A percentile compares a stretch with the other conserved stretches of the same genome.
Conservation (phyloP, 2,329 filamentous ascomycete species). For the Diaporthe batatas region DNA sequence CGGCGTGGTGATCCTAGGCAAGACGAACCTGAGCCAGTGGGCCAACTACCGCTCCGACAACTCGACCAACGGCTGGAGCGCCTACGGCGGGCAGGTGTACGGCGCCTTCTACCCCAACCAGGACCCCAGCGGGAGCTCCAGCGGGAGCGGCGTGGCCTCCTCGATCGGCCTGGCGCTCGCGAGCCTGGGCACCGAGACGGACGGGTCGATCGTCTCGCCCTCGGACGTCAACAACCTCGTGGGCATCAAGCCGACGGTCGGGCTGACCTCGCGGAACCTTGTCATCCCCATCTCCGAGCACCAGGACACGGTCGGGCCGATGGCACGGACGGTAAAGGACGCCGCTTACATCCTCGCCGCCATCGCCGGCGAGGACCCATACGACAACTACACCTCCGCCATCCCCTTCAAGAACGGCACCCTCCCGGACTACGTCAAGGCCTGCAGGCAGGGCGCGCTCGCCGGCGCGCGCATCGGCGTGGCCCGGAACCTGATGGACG, state of each 20-base stretch:
- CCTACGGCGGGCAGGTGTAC: constrained; percentile 71
- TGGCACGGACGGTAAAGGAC: constrained; percentile 69
- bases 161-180: constrained; percentile 72
- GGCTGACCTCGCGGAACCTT: constrained; percentile 71
- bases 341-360: constrained; percentile 48
- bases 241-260: constrained; percentile 75
- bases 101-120: constrained; percentile 72
- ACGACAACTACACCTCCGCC: constrained; percentile 69
- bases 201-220: constrained; percentile 73
- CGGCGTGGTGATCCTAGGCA: constrained; percentile 62
- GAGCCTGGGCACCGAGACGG: constrained; percentile 73
- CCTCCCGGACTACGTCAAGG: constrained; percentile 70
- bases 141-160: constrained; percentile 70
- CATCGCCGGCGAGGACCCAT: constrained; percentile 57
- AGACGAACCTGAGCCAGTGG: constrained; percentile 76
- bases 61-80: constrained; percentile 73
- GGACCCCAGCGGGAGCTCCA: constrained; percentile 72
- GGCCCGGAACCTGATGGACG: constrained; percentile 69
- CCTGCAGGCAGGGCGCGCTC: constrained; percentile 67
- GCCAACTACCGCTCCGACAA: constrained; percentile 72
- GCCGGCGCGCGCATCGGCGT: constrained; percentile 72
- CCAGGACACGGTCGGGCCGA: constrained; percentile 76
- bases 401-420: constrained; percentile 50
- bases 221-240: constrained; percentile 69
- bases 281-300: constrained; percentile 75